Base-by-base conservation (phyloP, 2,329 filamentous ascomycete genomes). In the Aspergillus quadricinctus region DNA sequence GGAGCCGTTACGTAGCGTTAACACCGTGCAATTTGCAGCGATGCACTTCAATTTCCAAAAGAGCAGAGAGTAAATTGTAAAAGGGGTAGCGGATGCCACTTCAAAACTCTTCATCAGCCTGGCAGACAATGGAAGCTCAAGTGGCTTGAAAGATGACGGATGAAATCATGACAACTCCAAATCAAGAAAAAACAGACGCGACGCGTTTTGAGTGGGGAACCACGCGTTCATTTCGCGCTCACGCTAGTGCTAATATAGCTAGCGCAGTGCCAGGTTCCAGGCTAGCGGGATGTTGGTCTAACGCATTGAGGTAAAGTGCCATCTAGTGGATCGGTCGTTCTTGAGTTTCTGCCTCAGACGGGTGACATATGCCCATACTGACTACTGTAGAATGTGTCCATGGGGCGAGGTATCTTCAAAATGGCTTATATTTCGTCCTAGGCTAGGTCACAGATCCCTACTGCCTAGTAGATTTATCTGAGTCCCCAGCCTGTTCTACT, bases 221-320 rank as follows among this genome's bases (percentile, higher is more conserved):
- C 21, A 48, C 50, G 55, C 48, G 55, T 56, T 41, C 21, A 61
- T 64, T 62, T 64, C 64, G 50, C 62, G 61, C 55, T 57, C 7
- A 27, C 4, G 10, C 53, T 56, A 62, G 3, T 3, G 43, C 52
- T 0, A 7, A 48, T 25, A 17, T 1, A 35, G 60, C 3, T 57
- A 59, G 54, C 5, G 14, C 3, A 3, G 31, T 46, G 35, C 48
- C 31, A 31, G 28, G 11, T n/a, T n/a, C 49, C 49, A 21, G 11
- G 21, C 5, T 27, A 10, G 19, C 10, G 43, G 43, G 21, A 25
- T 37, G 2, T 4, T 46, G 21, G 2, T 23, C 23, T 46, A 46
- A 27, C 43, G 5, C 11, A 17, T 27, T 46, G 3, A 23, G 43
- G 43, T 23, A 14, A 46, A 23, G 21, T 46, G 2, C 1, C 14